A percentile compares a stretch with the other conserved stretches of the same genome.
Conservation (phyloP, 768 basidiomycete genomes). For the Mycena crocata region DNA sequence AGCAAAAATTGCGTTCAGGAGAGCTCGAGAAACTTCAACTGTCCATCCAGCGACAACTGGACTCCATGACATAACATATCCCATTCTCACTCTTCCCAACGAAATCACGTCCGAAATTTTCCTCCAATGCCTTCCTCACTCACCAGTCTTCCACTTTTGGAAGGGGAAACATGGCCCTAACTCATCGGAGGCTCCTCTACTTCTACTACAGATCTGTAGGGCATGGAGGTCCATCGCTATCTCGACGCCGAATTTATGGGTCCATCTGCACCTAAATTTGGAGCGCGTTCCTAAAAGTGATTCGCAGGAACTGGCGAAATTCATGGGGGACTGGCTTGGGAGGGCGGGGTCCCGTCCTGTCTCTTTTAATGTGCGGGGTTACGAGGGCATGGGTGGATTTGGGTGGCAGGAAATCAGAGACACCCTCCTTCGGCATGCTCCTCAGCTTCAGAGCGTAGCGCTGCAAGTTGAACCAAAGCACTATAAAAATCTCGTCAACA, state of each 20-base stretch:
- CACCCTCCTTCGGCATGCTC: neutral
- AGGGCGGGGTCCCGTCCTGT: slow-evolving; percentile 5
- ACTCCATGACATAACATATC: too few relatives aligned
- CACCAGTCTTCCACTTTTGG: too few relatives aligned
- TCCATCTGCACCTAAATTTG: slow-evolving; percentile 4
- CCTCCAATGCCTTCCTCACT: too few relatives aligned
- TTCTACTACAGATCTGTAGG: slow-evolving; percentile 36
- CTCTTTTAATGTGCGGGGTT: slow-evolving; percentile 2
- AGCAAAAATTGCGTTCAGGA: too few relatives aligned
- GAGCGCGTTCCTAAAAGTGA: neutral
- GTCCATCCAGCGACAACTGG: too few relatives aligned
- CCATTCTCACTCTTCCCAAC: too few relatives aligned
- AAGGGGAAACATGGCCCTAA: too few relatives aligned
- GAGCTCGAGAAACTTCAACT: too few relatives aligned
- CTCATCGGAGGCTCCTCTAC: slow-evolving; percentile 28
- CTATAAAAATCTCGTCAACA: neutral
- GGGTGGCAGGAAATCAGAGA: neutral
- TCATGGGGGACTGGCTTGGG: slow-evolving; percentile 2
- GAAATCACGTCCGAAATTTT: too few relatives aligned
- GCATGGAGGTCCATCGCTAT: slow-evolving; percentile 41
- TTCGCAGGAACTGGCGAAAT: neutral
- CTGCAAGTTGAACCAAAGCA: neutral
- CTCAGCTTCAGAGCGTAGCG: neutral
- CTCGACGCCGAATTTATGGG: slow-evolving; percentile 39
- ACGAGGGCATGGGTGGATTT: neutral